phyloP scores from a whole-genome alignment of 805 yeast species.

The Nematodospora valgi region DNA sequence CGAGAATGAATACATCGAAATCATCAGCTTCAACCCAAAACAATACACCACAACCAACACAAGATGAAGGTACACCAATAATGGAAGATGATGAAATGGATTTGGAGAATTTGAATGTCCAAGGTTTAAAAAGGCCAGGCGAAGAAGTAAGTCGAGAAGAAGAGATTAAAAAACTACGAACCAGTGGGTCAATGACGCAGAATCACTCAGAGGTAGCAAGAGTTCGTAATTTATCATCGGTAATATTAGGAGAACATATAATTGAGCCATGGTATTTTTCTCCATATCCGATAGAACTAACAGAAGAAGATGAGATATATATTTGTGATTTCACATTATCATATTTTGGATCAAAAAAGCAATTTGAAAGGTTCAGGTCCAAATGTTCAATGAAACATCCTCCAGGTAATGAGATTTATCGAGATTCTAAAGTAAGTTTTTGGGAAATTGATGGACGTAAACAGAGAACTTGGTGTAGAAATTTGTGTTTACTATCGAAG shows the following conservation, averaged over 20 bases:
- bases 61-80: too few relatives aligned
- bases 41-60: conserved; percentile 23
- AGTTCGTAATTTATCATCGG: conserved; percentile 75
- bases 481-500: conserved; percentile 85
- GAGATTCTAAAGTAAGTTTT: conserved; percentile 89
- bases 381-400: conserved; percentile 93
- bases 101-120: conserved; percentile 79
- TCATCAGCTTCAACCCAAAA: conserved; percentile 4
- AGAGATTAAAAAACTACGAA: conserved; percentile 86
- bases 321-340: conserved; percentile 89
- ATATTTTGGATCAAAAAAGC: conserved; percentile 84
- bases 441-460: conserved; percentile 97
- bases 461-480: conserved; percentile 97
- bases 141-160: conserved; percentile 83
- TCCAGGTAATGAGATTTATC: conserved; percentile 95
- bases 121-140: conserved; percentile 63
- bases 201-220: conserved; percentile 80
- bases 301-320: conserved; percentile 86
- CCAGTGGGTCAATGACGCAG: conserved; percentile 98
- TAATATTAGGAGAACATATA: conserved; percentile 84
- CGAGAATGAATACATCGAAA: conserved; percentile 4
- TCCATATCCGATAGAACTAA: conserved; percentile 92
- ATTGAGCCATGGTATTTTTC: conserved; percentile 99
- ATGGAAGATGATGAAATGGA: conserved; percentile 68
- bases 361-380: conserved; percentile 85